A percentile compares a stretch with the other conserved stretches of the same genome.
Conservation (phyloP, 257 asterid species). For the Solanum verrucosum region DNA sequence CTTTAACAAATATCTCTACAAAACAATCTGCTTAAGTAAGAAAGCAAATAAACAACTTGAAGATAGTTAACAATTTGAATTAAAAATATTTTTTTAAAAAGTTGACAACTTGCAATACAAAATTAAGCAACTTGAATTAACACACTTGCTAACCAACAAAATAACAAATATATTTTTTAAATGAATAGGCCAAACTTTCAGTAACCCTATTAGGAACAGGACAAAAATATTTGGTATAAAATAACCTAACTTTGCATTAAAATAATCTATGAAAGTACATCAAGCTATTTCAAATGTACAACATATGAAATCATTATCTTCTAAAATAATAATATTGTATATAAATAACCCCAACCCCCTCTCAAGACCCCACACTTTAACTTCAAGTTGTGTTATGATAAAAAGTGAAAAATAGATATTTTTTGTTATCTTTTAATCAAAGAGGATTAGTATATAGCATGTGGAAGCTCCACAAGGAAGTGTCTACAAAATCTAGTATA, state of each 20-base stretch:
- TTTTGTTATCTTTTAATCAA: not conserved
- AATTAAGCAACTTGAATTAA: not conserved
- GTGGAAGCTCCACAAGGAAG: not conserved
- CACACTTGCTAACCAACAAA: not conserved
- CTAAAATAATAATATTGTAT: not conserved
- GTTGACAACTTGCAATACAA: not conserved
- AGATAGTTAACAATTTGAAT: not conserved
- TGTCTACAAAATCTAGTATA: not conserved
- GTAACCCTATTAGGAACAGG: not conserved
- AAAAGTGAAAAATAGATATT: not conserved
- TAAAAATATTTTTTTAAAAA: not conserved
- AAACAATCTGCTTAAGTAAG: not conserved
- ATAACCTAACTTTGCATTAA: not conserved
- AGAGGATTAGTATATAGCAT: not conserved
- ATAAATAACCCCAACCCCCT: not conserved
- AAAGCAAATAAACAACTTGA: not conserved
- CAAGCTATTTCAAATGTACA: not conserved
- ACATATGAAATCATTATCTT: not conserved
- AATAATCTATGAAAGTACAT: not conserved
- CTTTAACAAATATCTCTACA: not conserved
- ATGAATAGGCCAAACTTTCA: not conserved
- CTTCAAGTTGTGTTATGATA: not conserved
- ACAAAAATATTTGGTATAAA: not conserved
- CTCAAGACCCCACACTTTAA: not conserved
- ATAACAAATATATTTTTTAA: not conserved